phyloP scores from a whole-genome alignment of 1,139 yeast genomes.

The Hemisphaericaspora lyxosophila region DNA sequence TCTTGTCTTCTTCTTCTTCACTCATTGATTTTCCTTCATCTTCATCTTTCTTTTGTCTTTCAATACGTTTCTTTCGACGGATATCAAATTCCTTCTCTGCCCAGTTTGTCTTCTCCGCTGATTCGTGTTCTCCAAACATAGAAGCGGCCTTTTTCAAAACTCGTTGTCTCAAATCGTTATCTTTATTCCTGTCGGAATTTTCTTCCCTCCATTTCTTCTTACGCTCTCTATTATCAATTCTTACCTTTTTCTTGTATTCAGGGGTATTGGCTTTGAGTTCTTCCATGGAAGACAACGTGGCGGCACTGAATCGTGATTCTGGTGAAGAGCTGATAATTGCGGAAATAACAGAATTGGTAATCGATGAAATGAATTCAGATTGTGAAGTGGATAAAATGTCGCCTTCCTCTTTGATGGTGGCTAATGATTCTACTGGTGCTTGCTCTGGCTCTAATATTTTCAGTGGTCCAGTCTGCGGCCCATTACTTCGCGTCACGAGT shows the following conservation, averaged over 20 bases:
- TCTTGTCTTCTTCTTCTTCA: slow-evolving; percentile 4
- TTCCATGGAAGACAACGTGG: slow-evolving; percentile 19
- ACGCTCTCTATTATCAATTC: slow-evolving; percentile 76
- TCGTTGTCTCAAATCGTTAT: slow-evolving; percentile 78
- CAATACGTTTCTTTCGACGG: slow-evolving; percentile 60
- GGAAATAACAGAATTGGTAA: slow-evolving; percentile 31
- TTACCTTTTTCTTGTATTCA: slow-evolving; percentile 55
- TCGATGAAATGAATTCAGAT: slow-evolving; percentile 25
- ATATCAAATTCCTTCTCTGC: slow-evolving; percentile 68
- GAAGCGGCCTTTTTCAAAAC: slow-evolving; percentile 69
- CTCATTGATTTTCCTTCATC: slow-evolving; percentile 1
- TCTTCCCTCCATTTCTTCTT: slow-evolving; percentile 91
- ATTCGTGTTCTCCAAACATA: slow-evolving; percentile 62
- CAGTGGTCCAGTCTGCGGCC: neutral
- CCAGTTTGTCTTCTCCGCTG: slow-evolving; percentile 65
- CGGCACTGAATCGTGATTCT: slow-evolving; percentile 17
- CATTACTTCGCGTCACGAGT: slow-evolving; percentile 16
- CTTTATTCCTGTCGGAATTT: slow-evolving; percentile 79
- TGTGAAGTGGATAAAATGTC: slow-evolving; percentile 15
- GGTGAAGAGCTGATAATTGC: slow-evolving; percentile 30
- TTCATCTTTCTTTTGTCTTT: slow-evolving; percentile 30
- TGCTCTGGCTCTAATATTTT: neutral
- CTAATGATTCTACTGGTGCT: slow-evolving; percentile 6
- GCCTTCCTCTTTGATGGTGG: slow-evolving; percentile 16
- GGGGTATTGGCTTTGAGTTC: slow-evolving; percentile 32